These are phyloP conservation scores for Porpolomopsis calyptriformis DNA, from an alignment of 768 basidiomycete species.

Conservation along the genomic window DNA sequence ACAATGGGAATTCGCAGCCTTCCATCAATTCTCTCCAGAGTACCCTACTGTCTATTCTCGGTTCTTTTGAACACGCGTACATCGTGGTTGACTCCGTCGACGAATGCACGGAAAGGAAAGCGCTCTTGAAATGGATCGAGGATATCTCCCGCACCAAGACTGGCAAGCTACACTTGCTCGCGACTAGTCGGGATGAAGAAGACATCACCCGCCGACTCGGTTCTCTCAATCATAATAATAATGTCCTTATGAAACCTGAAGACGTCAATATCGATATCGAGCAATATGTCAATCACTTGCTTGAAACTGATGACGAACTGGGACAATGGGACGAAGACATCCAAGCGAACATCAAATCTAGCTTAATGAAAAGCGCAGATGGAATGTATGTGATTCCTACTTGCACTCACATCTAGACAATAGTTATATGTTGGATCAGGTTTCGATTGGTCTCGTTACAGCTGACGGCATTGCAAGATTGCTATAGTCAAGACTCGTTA, in stretches of 20 bases:
- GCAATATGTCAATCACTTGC: neutral
- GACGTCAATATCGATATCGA: conserved; percentile 6
- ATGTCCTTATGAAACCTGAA: neutral
- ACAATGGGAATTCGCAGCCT: neutral
- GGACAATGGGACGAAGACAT: neutral
- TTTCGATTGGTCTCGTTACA: conserved; percentile 18
- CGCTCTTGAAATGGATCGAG: conserved; percentile 8
- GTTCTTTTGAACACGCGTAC: conserved; percentile 7
- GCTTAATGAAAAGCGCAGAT: conserved; percentile 2
- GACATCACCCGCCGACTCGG: neutral
- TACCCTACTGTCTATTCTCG: conserved; percentile 9
- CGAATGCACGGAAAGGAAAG: conserved; percentile 11
- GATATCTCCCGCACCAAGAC: conserved; percentile 3
- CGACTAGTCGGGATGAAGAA: conserved; percentile 14
- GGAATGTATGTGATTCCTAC: conserved; percentile 8
- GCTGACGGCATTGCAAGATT: conserved; percentile 11
- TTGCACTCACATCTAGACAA: neutral
- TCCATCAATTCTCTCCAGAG: conserved; percentile 3
- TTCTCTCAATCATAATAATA: neutral
- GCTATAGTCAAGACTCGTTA: conserved; percentile 9
- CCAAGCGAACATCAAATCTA: neutral
- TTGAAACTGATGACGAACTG: neutral
- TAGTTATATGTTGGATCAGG: conserved; percentile 7
- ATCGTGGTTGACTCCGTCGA: conserved; percentile 16
- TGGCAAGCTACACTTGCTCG: conserved; percentile 3